Percentiles rank a stretch among this genome's conserved stretches.
Conservation (phyloP, 148 eudicot genomes). For the Cornus suecica region DNA sequence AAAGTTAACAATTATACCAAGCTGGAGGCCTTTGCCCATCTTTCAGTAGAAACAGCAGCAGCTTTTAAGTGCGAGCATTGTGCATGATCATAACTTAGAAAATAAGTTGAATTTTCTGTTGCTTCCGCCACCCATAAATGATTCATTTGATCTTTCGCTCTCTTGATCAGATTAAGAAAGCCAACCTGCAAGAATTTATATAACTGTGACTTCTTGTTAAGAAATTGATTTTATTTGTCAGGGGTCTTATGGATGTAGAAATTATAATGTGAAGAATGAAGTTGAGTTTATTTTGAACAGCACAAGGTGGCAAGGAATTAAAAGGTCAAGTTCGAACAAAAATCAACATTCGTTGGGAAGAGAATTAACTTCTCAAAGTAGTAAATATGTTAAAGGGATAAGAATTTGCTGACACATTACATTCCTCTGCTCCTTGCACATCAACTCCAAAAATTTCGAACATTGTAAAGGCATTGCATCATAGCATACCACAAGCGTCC, state of each 20-base stretch:
- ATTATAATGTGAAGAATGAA: too few relatives aligned
- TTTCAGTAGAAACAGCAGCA: slow-evolving; percentile 54
- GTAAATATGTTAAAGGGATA: neutral
- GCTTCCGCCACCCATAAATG: slow-evolving; percentile 92
- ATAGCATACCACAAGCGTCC: neutral
- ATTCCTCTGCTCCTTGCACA: neutral
- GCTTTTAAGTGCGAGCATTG: slow-evolving; percentile 58
- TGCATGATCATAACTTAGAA: slow-evolving; percentile 48
- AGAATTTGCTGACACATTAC: neutral
- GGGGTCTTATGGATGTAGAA: neutral
- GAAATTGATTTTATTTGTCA: neutral
- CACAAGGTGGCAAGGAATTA: neutral
- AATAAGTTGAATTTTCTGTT: slow-evolving; percentile 76
- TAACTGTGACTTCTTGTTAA: neutral
- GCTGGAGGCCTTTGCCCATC: slow-evolving; percentile 61
- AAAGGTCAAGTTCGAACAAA: neutral
- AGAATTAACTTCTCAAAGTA: neutral
- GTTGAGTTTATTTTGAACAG: neutral
- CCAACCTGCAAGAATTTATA: slow-evolving; percentile 54
- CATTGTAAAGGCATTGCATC: neutral
- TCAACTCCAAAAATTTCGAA: neutral
- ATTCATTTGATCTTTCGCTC: slow-evolving; percentile 59
- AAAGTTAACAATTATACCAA: slow-evolving; percentile 39
- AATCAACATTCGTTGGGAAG: neutral
- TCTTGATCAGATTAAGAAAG: slow-evolving; percentile 74